Base-by-base conservation (phyloP, 1,284 basidiomycete species). In the Cerioporus squamosus region DNA sequence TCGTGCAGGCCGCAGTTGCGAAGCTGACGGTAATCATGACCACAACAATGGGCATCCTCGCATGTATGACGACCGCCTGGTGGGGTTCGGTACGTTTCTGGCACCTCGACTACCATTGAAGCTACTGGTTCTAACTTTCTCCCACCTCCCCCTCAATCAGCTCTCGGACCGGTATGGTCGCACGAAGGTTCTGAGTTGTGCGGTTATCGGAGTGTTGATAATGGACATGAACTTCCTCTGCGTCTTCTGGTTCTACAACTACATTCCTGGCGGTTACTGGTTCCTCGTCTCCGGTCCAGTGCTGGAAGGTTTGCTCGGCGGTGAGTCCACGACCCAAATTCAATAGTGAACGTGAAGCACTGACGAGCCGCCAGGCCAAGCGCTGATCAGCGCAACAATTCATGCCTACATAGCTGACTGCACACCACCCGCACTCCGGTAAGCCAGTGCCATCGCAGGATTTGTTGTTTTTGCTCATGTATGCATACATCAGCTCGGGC, bases 131-230 rank as follows among this genome's bases (percentile, higher is more conserved):
- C 36, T 50, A 18, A 38, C 44, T 31, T 12, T 24, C 57, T 43
- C n/a, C n/a, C n/a, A n/a, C n/a, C n/a, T 12, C 40, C 44, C 26
- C 66, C 2, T 2, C 38, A 5, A 6, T 3, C 24, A 92, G 83
- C 81, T 90, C 23, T 94, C 93, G 0, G 95, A 97, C 71, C 81
- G 91, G 17, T 74, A 82, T 65, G 95, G 95, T 12, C 86, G 95
- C 24, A 85, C 82, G 0, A 76, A 73, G 24, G 80, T 94, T 49
- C 73, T 97, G 70, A 79, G 84, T 8, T 73, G 90, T 31, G 82
- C 86, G 6, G 72, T 88, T 50, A 45, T 85, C 7, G 92, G 93
- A 6, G 68, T 91, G 7, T 70, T 95, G 24, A 59, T 87, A 43
- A 84, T 81, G 65, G 90, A 94, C 65, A 64, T 84, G 24, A 84